Percentiles rank a stretch among this genome's conserved stretches.
Conservation (phyloP, 768 basidiomycete genomes). For the Calocera cornea region DNA sequence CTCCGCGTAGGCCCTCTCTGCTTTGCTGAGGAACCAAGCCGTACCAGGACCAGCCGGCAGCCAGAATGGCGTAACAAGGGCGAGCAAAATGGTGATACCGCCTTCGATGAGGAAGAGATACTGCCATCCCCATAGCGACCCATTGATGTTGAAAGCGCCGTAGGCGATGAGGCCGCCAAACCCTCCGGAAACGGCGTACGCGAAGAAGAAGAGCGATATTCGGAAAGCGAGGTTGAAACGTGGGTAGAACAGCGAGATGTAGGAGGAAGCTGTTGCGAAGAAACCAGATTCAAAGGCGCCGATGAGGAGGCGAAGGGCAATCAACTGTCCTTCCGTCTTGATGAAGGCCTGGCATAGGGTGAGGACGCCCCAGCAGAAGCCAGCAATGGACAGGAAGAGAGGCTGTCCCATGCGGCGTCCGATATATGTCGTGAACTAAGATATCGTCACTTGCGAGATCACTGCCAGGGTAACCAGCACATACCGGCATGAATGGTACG, state of each 20-base stretch:
- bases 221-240: background rate
- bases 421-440: background rate
- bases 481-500: background rate
- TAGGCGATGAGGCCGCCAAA: background rate
- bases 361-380: background rate
- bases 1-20: background rate
- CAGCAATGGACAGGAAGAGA: background rate
- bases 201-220: background rate
- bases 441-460: background rate
- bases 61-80: background rate
- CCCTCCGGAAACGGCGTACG: background rate
- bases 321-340: background rate
- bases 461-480: background rate
- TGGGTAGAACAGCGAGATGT: background rate
- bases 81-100: background rate
- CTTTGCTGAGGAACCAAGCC: background rate
- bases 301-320: background rate
- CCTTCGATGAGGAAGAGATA: background rate
- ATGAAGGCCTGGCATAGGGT: background rate
- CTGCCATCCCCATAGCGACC: background rate
- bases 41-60: background rate
- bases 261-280: background rate
- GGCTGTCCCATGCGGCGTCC: background rate
- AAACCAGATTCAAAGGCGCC: background rate
- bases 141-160: background rate